Evolutionary conservation across 768 basidiomycete genomes (phyloP).

Genomic region (Harrya chromipes): DNA sequence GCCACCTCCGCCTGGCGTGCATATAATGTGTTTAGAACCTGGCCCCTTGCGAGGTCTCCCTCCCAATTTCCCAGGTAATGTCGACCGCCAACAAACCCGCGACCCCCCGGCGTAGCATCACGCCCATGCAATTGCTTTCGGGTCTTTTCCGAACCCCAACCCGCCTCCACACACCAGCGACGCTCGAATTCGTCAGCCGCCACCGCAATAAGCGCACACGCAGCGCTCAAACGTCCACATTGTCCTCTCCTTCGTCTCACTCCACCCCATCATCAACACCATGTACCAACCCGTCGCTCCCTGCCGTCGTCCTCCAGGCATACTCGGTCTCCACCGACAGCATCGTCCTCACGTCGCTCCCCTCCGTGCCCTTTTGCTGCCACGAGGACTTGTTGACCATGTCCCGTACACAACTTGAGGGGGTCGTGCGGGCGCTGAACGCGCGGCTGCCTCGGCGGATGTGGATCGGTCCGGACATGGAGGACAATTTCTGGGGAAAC

Average conservation of each 20-base stretch:
- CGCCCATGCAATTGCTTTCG: constrained; percentile 15
- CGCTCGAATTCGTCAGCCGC: constrained; percentile 7
- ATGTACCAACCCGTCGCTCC: constrained; percentile 6
- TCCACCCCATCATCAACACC: constrained; percentile 9
- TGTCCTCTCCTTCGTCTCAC: neutral
- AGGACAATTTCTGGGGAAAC: constrained; percentile 25
- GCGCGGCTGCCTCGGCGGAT: constrained; percentile 49
- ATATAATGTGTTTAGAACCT: too few species aligned
- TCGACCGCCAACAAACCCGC: neutral
- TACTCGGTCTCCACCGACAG: constrained; percentile 48
- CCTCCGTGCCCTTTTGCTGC: constrained; percentile 63
- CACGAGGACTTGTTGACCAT: constrained; percentile 71
- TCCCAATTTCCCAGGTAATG: constrained; percentile 5
- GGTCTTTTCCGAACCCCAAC: constrained; percentile 25
- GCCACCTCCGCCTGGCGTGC: too few species aligned
- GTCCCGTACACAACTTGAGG: constrained; percentile 50
- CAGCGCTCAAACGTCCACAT: constrained; percentile 2
- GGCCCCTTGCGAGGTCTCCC: neutral
- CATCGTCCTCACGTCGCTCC: constrained; percentile 61
- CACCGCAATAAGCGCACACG: constrained; percentile 18
- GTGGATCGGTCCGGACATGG: constrained; percentile 40
- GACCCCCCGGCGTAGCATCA: constrained; percentile 9
- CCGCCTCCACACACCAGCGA: constrained; percentile 20
- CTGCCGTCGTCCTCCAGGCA: constrained; percentile 58
- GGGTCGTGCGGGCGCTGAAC: constrained; percentile 55